Base-by-base conservation (phyloP, 176 grass and related monocot genomes). In the Elaeis guineensis region DNA sequence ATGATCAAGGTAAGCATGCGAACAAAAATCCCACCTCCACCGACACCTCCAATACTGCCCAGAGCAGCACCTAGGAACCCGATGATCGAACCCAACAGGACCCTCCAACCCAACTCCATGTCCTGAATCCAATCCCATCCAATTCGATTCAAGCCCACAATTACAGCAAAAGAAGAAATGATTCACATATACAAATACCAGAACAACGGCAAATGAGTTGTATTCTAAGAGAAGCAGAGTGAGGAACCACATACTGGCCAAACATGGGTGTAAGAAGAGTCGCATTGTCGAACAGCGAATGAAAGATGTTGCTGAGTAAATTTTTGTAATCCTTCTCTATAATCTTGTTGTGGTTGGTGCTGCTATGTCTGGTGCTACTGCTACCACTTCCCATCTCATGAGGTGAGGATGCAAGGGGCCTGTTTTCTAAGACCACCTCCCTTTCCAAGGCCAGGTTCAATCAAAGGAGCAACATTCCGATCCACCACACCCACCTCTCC, bases 1-100 rank as follows among this genome's bases (percentile, higher is more conserved):
- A 65, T 51, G 35, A 65, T 65, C 62, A 65, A 51, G 62, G 62
- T 65, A 15, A 65, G 62, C 62, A 65, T 65, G 4, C 48, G 62
- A 35, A 65, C 62, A 8, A 65, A 65, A 16, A 65, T 65, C 21
- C 62, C 62, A 7, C 62, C 62, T 51, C 62, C 62, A 8, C 62
- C 62, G 2, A 65, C 62, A 4, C 62, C 62, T 4, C 62, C 62
- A 17, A 65, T 51, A 19, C 62, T 65, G 0, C 62, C 62, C 20
- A 65, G 19, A 49, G 62, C 62, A 16, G 62, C 62, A 8, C 62
- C 62, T 17, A 65, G 21, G 39, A 65, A 65, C 21, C 62, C 62
- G 20, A 65, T 65, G 48, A 51, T 65, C 62, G 62, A 65, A 50
- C 62, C 62, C 19, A 65, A 4, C 14, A 65, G 48, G 21, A 65